Evolutionary conservation across 495 filamentous ascomycete genomes (phyloP).

Genomic region (Penicillium dipodomyicola): DNA sequence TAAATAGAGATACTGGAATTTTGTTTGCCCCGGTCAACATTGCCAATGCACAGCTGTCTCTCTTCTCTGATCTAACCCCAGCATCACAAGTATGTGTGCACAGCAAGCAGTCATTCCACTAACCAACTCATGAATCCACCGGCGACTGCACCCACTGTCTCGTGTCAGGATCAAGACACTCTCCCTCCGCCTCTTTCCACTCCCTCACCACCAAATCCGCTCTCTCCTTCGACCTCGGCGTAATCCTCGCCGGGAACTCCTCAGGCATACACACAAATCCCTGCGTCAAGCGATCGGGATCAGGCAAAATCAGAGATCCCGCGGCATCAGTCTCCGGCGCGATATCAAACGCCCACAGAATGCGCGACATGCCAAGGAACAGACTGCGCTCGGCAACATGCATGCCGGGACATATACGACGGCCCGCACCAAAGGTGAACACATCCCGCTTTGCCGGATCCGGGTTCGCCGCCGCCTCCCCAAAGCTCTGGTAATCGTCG

Average conservation of each 20-base stretch:
- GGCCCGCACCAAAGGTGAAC: conserved; percentile 32
- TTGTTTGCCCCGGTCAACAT: neutral
- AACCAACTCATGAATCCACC: neutral
- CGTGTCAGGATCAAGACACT: conserved; percentile 20
- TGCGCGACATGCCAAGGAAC: conserved; percentile 49
- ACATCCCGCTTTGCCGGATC: conserved; percentile 33
- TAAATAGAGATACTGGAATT: neutral
- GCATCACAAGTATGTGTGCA: neutral
- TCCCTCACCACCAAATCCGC: conserved; percentile 35
- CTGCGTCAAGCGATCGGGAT: conserved; percentile 28
- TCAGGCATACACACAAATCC: conserved; percentile 45
- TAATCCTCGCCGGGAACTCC: conserved; percentile 31
- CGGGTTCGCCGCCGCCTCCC: conserved; percentile 41
- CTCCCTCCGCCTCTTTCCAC: conserved; percentile 22
- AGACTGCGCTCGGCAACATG: conserved; percentile 41
- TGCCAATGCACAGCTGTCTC: neutral
- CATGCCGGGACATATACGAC: conserved; percentile 33
- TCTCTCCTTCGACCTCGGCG: conserved; percentile 28
- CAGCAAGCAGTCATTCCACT: neutral
- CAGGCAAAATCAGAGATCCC: conserved; percentile 20
- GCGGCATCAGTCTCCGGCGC: conserved; percentile 12
- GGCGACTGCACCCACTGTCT: conserved; percentile 22
- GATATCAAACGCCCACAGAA: conserved; percentile 54
- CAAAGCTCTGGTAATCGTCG: conserved; percentile 23
- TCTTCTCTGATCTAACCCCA: neutral